Evolutionary conservation across 495 filamentous ascomycete species (phyloP).

Genomic region (Daldinia bambusicola): DNA sequence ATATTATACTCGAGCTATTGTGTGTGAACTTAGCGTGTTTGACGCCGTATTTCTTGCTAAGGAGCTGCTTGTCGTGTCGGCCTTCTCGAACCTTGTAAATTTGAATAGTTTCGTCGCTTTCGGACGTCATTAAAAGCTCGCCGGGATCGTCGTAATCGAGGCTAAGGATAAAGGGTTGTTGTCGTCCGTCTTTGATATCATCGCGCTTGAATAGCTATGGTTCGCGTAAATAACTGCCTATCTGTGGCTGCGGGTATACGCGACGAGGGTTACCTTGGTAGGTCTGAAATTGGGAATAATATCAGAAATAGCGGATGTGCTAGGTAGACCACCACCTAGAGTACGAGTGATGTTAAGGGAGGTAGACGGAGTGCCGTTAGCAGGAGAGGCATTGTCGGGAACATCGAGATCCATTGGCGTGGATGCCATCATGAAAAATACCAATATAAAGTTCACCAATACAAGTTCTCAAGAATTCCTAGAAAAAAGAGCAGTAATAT

Average conservation of each 20-base stretch:
- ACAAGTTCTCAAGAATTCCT: background rate
- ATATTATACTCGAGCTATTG: constrained; percentile 84
- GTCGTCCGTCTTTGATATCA: constrained; percentile 54
- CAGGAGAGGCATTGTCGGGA: constrained; percentile 48
- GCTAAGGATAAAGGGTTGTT: constrained; percentile 64
- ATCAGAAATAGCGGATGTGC: constrained; percentile 58
- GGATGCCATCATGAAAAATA: constrained; percentile 54
- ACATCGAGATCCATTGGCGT: constrained; percentile 65
- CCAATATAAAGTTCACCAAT: background rate
- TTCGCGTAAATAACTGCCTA: constrained; percentile 13
- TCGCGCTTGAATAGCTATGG: constrained; percentile 57
- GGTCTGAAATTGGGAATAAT: constrained; percentile 60
- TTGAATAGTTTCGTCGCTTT: constrained; percentile 92
- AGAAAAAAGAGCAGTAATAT: background rate
- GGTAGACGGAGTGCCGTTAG: constrained; percentile 49
- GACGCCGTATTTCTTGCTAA: constrained; percentile 93
- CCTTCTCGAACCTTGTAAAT: constrained; percentile 93
- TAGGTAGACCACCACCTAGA: constrained; percentile 46
- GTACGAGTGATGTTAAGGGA: constrained; percentile 54
- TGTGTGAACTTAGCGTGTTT: constrained; percentile 95
- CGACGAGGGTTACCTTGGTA: constrained; percentile 57
- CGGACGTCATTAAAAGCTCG: constrained; percentile 85
- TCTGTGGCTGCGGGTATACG: constrained; percentile 4
- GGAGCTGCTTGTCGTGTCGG: constrained; percentile 81
- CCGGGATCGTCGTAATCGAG: constrained; percentile 97